These are phyloP conservation scores for Phytophthora pseudosyringae DNA, from an alignment of 352 stramenopile species.

Conservation along the genomic window DNA sequence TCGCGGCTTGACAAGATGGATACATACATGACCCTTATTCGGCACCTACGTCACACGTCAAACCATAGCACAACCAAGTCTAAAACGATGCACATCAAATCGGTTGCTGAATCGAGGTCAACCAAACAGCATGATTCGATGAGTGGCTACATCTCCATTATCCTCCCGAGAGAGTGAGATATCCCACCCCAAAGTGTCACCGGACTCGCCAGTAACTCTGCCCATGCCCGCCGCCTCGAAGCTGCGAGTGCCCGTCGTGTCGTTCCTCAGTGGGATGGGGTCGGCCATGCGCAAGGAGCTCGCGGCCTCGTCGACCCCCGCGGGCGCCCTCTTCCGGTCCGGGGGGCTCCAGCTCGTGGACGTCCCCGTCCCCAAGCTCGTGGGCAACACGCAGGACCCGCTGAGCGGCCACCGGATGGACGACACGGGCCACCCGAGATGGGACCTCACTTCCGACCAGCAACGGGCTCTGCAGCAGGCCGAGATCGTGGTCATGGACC, in stretches of 20 bases:
- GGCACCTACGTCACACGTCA: not conserved
- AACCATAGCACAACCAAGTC: conserved; percentile 13
- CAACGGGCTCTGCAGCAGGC: conserved; percentile 35
- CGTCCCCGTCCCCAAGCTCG: conserved; percentile 35
- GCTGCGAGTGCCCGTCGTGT: conserved; percentile 37
- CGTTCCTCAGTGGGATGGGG: conserved; percentile 43
- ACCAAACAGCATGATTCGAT: conserved; percentile 19
- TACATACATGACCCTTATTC: not conserved
- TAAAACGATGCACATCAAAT: not conserved
- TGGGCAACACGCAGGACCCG: conserved; percentile 43
- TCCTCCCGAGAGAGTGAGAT: conserved; percentile 9
- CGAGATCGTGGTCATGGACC: conserved; percentile 46
- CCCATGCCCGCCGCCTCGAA: conserved; percentile 15
- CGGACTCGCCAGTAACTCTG: no score
- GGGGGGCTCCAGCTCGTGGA: conserved; percentile 41
- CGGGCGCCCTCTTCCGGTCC: conserved; percentile 35
- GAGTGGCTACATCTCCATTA: conserved; percentile 9
- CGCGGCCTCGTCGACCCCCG: conserved; percentile 23
- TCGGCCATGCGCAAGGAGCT: conserved; percentile 39
- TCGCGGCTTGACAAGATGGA: conserved; percentile 4
- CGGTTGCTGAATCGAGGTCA: no score
- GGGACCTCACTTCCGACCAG: conserved; percentile 40
- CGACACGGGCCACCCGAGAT: conserved; percentile 23
- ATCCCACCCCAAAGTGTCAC: conserved; percentile 28
- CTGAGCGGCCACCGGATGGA: conserved; percentile 39